Conservation (phyloP, 1,139 yeast genomes). For the Geotrichum cucujoidarum region DNA sequence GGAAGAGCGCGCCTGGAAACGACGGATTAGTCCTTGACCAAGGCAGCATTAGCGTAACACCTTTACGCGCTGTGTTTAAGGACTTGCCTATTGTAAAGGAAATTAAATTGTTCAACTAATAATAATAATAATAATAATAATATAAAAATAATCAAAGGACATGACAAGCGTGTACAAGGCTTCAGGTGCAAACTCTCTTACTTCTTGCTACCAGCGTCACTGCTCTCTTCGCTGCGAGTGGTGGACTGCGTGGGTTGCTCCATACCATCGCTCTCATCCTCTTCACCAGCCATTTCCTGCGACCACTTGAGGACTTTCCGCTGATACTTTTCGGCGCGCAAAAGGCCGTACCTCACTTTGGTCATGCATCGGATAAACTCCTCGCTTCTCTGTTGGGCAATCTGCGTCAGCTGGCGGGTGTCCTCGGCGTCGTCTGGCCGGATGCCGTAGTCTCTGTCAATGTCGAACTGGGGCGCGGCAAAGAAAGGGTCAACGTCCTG, state of each 20-base stretch:
- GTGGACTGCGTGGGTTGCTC: constrained; percentile 5
- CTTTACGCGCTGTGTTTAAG: constrained; percentile 69
- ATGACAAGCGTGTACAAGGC: too few species aligned
- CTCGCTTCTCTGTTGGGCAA: constrained; percentile 79
- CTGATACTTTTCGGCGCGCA: constrained; percentile 72
- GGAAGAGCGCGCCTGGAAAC: constrained; percentile 45
- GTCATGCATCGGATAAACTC: constrained; percentile 79
- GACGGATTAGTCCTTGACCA: constrained; percentile 46
- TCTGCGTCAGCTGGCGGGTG: constrained; percentile 60
- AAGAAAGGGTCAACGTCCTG: constrained; percentile 56
- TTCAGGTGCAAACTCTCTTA: too few species aligned
- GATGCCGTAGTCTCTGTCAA: constrained; percentile 45
- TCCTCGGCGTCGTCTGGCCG: constrained; percentile 56
- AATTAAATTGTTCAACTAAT: constrained; percentile 41
- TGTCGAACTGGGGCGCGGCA: constrained; percentile 49
- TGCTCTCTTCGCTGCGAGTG: not conserved
- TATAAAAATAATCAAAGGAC: too few species aligned
- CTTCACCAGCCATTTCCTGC: constrained; percentile 73
- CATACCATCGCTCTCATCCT: constrained; percentile 18
- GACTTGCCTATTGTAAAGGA: constrained; percentile 58
- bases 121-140: too few species aligned
- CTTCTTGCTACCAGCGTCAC: too few species aligned
- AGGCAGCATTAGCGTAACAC: constrained; percentile 62
- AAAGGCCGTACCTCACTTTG: constrained; percentile 65
- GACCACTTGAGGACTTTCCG: constrained; percentile 74